These are phyloP conservation scores for Verticillium alfalfae DNA, from an alignment of 2,329 filamentous ascomycete species.

Conservation along the genomic window DNA sequence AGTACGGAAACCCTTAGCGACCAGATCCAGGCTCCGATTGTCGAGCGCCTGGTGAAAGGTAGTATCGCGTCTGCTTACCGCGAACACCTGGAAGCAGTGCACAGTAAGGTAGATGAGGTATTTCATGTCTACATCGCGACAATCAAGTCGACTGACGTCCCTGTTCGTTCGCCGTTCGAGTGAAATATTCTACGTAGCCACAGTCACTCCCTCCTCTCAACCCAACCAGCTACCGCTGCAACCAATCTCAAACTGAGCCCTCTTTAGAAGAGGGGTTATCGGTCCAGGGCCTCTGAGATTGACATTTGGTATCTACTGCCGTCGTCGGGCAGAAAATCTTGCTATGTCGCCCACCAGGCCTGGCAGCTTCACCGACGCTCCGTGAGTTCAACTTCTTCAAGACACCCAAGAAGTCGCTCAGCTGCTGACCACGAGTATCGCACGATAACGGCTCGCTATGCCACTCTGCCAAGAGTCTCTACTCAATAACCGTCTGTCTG, in stretches of 20 bases:
- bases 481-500: neutral
- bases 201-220: neutral
- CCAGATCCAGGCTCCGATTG: neutral
- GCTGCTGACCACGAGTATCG: neutral
- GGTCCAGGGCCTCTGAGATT: neutral
- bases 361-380: neutral
- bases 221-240: neutral
- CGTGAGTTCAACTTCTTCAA: neutral
- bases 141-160: neutral
- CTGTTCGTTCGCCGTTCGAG: neutral
- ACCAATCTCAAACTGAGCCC: neutral
- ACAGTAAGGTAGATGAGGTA: neutral
- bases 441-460: neutral
- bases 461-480: neutral
- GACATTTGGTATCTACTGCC: neutral
- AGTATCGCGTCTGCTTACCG: too few species aligned
- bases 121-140: neutral
- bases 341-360: neutral
- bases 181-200: neutral
- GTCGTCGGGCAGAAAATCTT: neutral
- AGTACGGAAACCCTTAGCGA: too few species aligned
- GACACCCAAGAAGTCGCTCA: neutral
- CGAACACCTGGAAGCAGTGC: neutral
- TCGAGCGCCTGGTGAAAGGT: neutral
- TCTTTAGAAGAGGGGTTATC: neutral